Evolutionary conservation across 257 asterid genomes (phyloP).

Genomic region (Salvia rosmarinus): DNA sequence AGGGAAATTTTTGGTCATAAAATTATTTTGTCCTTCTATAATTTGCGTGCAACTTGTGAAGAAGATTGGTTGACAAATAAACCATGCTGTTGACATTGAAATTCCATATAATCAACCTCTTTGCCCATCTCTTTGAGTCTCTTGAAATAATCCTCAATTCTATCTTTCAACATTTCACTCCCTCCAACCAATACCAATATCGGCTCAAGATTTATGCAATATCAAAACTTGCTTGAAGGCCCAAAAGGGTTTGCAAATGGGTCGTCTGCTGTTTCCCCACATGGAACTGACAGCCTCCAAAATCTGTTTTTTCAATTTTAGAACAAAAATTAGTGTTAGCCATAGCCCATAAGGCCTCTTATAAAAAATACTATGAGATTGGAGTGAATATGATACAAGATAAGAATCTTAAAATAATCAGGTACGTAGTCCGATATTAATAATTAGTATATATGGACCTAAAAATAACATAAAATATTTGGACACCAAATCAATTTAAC

Average conservation of each 20-base stretch:
- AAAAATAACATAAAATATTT: too few relatives aligned
- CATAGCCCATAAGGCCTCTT: too few relatives aligned
- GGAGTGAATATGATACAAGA: too few relatives aligned
- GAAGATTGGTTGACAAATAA: constrained; percentile 58
- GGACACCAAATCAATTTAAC: too few relatives aligned
- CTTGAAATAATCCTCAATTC: constrained; percentile 51
- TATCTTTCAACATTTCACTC: constrained; percentile 61
- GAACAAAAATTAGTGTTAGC: too few relatives aligned
- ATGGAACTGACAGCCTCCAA: constrained; percentile 75
- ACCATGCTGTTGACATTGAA: constrained; percentile 56
- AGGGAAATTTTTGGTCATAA: constrained; percentile 40
- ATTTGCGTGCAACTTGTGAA: constrained; percentile 42
- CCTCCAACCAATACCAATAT: constrained; percentile 63
- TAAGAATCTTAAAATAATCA: too few relatives aligned
- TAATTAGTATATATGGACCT: too few relatives aligned
- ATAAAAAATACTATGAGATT: too few relatives aligned
- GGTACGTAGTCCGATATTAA: too few relatives aligned
- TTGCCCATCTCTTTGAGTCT: constrained; percentile 51
- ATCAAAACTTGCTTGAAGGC: constrained; percentile 54
- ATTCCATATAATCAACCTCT: constrained; percentile 41
- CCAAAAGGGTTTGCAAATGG: constrained; percentile 77
- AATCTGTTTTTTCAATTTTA: constrained; percentile 47
- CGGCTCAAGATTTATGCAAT: constrained; percentile 49
- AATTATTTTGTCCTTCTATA: constrained; percentile 40
- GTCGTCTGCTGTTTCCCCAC: constrained; percentile 54